These are phyloP conservation scores for Cryphonectria parasitica DNA, from an alignment of 2,329 filamentous ascomycete genomes.

Conservation along the genomic window DNA sequence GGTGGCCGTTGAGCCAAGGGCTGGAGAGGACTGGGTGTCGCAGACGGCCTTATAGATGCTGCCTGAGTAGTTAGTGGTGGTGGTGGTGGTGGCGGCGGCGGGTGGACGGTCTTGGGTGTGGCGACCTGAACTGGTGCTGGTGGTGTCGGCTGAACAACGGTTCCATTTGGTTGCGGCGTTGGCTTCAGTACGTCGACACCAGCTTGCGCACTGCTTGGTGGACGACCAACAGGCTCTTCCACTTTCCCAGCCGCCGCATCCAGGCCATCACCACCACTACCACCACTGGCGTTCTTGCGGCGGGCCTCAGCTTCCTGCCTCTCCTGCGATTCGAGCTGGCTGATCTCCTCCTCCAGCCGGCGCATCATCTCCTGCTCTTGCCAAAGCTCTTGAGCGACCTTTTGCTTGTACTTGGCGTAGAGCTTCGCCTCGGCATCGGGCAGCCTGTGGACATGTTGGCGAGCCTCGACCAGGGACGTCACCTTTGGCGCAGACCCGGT, in stretches of 20 bases:
- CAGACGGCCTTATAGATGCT: conserved; percentile 17
- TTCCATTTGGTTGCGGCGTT: conserved; percentile 26
- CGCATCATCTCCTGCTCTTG: conserved; percentile 73
- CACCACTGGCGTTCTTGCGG: conserved; percentile 26
- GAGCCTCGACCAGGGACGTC: conserved; percentile 68
- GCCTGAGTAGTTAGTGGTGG: conserved; percentile 16
- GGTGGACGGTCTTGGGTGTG: conserved; percentile 13
- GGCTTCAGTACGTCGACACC: conserved; percentile 14
- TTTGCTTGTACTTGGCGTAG: conserved; percentile 74
- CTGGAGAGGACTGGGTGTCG: conserved; percentile 17
- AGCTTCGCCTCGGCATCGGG: conserved; percentile 73
- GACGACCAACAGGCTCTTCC: conserved; percentile 15
- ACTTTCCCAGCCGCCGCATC: conserved; percentile 8
- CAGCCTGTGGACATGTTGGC: conserved; percentile 68
- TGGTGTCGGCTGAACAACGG: conserved; percentile 17
- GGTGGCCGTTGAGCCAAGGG: conserved; percentile 20
- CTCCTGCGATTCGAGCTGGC: conserved; percentile 61
- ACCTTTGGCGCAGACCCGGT: conserved; percentile 59
- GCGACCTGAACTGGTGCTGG: conserved; percentile 21
- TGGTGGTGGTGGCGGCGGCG: conserved; percentile 11
- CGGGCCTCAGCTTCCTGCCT: conserved; percentile 34
- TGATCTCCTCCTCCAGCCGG: conserved; percentile 68
- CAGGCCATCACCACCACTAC: not conserved
- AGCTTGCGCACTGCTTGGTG: conserved; percentile 18
- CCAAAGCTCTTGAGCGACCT: conserved; percentile 70